Evolutionary conservation across 73 alveolate genomes (phyloP), one percentile per base, ranked within the genome.

Genomic region (Effrenium voratum): DNA sequence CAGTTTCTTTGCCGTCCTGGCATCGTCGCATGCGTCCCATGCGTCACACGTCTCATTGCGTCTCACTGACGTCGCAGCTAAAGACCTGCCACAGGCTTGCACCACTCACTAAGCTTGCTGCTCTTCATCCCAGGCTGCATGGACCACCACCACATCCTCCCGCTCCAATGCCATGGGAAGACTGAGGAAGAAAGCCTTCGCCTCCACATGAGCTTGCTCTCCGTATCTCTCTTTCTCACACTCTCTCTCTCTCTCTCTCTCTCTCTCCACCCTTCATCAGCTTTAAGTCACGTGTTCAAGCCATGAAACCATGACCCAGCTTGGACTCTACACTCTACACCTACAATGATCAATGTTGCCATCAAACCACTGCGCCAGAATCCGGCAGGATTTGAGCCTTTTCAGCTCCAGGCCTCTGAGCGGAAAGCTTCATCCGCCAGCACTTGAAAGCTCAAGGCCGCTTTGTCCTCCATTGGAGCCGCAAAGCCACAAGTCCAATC

Each of bases 61-160:
- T 13, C 24, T 5, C 79, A 32, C 79, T 8, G 34, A 6, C 41
- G 41, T 32, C 79, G 38, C 79, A 66, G 34, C 24, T 15, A 19
- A n/a, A n/a, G n/a, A n/a, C n/a, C n/a, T n/a, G n/a, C n/a, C n/a
- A n/a, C n/a, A n/a, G n/a, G n/a, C n/a, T n/a, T n/a, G n/a, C n/a
- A n/a, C n/a, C n/a, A n/a, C n/a, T n/a, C n/a, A n/a, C 47, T 40
- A 41, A 12, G 46, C 52, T 38, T 32, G 46, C 32, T 30, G 13
- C 98, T 47, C 98, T 44, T 91, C 98, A 55, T 91, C 90, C 98
- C 98, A 91, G n/a, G 87, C 90, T 12, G 98, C 98, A 50, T 91
- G 98, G 63, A 91, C 98, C 30, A 91, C 98, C 1, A 68, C 73
- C 38, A 91, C 68, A 43, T 87, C 95, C 19, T 68, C 90, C 44